These are phyloP conservation scores for Cucurbita ficifolia DNA, from an alignment of 306 rosid genomes.

Conservation along the genomic window DNA sequence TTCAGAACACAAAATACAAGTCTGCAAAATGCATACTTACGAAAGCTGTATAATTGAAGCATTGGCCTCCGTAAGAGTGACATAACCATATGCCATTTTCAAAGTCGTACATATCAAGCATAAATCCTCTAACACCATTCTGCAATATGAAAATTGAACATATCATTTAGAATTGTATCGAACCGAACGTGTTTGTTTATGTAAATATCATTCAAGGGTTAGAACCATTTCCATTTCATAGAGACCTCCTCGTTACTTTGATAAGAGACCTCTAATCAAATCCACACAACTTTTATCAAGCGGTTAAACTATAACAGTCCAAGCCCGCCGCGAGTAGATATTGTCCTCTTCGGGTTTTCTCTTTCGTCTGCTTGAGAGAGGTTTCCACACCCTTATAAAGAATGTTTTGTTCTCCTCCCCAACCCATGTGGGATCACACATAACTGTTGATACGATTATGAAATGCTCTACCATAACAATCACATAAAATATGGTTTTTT, in stretches of 20 bases:
- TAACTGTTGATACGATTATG: not conserved
- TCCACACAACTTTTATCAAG: not conserved
- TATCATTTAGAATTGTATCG: not conserved
- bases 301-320: no score
- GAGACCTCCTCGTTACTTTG: not conserved
- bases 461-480: not conserved
- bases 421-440: no score
- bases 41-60: slow-evolving; percentile 79
- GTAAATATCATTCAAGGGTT: not conserved
- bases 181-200: not conserved
- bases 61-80: slow-evolving; percentile 57
- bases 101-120: slow-evolving; percentile 91
- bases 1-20: not conserved
- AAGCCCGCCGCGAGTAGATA: no score
- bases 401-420: no score
- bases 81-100: slow-evolving; percentile 74
- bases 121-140: slow-evolving; percentile 79
- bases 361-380: no score
- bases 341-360: no score
- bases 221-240: no score
- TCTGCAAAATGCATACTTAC: slow-evolving; percentile 31
- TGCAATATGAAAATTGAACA: slow-evolving; percentile 21
- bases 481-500: not conserved
- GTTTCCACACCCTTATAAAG: no score
- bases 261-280: not conserved